phyloP scores from a whole-genome alignment of 768 basidiomycete genomes.

The Coprinopsis cinerea region DNA sequence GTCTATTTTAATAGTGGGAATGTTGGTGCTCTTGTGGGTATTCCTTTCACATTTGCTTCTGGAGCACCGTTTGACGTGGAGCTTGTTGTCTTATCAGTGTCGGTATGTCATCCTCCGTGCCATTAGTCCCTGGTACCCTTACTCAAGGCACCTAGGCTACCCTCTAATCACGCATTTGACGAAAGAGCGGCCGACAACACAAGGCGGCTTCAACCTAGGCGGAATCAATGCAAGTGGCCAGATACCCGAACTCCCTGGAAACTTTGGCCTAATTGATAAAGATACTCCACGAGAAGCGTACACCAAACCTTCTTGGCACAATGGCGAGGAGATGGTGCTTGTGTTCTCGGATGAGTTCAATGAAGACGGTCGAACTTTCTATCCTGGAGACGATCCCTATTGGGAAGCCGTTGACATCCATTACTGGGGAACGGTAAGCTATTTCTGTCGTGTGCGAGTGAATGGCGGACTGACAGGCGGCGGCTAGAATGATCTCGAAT shows the following conservation, averaged over 20 bases:
- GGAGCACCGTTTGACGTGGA: neutral
- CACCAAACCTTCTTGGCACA: conserved; percentile 54
- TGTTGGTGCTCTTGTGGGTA: conserved; percentile 46
- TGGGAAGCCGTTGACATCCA: conserved; percentile 86
- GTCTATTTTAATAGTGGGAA: conserved; percentile 37
- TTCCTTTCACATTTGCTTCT: neutral
- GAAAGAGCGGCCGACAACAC: conserved; percentile 22
- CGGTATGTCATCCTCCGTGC: neutral
- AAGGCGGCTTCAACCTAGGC: conserved; percentile 76
- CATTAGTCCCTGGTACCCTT: neutral
- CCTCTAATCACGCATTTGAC: conserved; percentile 67
- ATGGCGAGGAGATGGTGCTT: conserved; percentile 75
- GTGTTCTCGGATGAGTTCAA: conserved; percentile 83
- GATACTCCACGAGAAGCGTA: conserved; percentile 60
- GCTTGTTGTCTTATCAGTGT: neutral
- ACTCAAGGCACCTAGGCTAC: conserved; percentile 40
- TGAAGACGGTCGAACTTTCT: conserved; percentile 53
- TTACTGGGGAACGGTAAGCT: conserved; percentile 57
- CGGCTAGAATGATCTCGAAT: conserved; percentile 75
- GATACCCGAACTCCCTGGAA: conserved; percentile 65
- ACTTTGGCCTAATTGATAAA: conserved; percentile 68
- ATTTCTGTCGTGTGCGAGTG: conserved; percentile 12
- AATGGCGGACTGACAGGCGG: conserved; percentile 18
- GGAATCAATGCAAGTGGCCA: conserved; percentile 86
- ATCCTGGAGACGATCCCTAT: conserved; percentile 80